Evolutionary conservation across 306 rosid genomes (phyloP), one percentile per base, ranked within the genome.

Genomic region (Gleditsia sinensis): DNA sequence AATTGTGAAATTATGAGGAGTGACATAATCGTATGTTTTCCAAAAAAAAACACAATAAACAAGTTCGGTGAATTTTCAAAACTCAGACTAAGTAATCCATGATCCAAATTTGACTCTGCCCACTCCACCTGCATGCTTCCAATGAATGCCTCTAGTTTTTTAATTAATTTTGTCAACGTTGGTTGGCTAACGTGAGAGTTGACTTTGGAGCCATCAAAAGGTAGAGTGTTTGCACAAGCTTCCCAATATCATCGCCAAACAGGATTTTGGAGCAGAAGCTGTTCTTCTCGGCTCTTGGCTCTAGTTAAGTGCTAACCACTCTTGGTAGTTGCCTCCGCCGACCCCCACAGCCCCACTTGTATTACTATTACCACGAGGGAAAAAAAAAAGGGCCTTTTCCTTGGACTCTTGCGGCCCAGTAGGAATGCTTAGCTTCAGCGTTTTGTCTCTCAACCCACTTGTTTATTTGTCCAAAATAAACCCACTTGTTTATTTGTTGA

Each of bases 401-500:
- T 27, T 60, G 30, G 55, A 68, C 58, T 54, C 75, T 63, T 43
- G 45, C 23, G 75, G 54, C 67, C 78, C 81, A 70, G 45, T 17
- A 46, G 13, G 7, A 60, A 62, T 62, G 46, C 50, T 28, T 42
- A 28, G 67, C 45, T 69, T 80, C 58, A 24, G 36, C 64, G n/a
- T 40, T 28, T 69, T 58, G 50, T 49, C 69, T 69, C 64, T 40
- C 19, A 25, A 51, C 32, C 66, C 53, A 59, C 53, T 77, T 70
- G 54, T 55, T 58, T 37, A 12, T n/a, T 20, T 16, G 14, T 49
- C 46, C 43, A 33, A 16, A 9, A n/a, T n/a, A n/a, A 25, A 51
- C 32, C 66, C 53, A 59, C 53, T 77, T 70, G 54, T 55, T 58
- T 37, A 12, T n/a, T 20, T 16, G 14, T 49, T 70, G 67, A 60